Conservation (phyloP, 768 basidiomycete species). For the Serendipita sp. region DNA sequence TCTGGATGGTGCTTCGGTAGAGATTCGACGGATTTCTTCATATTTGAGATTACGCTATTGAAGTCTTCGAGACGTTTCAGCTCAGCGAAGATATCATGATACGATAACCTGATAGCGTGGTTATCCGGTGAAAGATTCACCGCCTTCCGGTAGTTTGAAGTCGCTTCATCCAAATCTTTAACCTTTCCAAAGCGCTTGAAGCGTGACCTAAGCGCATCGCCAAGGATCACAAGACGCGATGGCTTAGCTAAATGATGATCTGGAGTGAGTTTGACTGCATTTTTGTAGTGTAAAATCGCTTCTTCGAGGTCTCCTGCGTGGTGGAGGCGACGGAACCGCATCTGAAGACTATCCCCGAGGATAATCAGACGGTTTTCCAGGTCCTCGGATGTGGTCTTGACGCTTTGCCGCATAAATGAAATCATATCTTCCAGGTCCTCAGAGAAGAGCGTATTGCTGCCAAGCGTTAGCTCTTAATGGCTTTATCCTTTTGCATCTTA, state of each 20-base stretch:
- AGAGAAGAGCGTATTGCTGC: too few species aligned
- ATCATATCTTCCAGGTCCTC: too few species aligned
- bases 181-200: conserved; percentile 9
- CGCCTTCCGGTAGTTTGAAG: conserved; percentile 4
- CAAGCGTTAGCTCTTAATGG: too few species aligned
- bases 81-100: too few species aligned
- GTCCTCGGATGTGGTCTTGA: too few species aligned
- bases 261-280: conserved; percentile 8
- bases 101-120: too few species aligned
- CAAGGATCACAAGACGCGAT: conserved; percentile 1
- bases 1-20: too few species aligned
- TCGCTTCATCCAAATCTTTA: conserved; percentile 1
- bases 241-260: not conserved
- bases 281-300: conserved; percentile 5
- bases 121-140: not conserved
- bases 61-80: too few species aligned
- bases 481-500: too few species aligned
- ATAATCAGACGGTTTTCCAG: not conserved
- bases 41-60: too few species aligned
- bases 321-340: conserved; percentile 8
- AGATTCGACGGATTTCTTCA: too few species aligned
- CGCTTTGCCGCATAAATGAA: too few species aligned
- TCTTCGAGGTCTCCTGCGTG: conserved; percentile 8
- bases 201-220: not conserved
- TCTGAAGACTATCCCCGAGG: not conserved